Evolutionary conservation across 305 asterid genomes (phyloP).

Genomic region (Plantago lanceolata): DNA sequence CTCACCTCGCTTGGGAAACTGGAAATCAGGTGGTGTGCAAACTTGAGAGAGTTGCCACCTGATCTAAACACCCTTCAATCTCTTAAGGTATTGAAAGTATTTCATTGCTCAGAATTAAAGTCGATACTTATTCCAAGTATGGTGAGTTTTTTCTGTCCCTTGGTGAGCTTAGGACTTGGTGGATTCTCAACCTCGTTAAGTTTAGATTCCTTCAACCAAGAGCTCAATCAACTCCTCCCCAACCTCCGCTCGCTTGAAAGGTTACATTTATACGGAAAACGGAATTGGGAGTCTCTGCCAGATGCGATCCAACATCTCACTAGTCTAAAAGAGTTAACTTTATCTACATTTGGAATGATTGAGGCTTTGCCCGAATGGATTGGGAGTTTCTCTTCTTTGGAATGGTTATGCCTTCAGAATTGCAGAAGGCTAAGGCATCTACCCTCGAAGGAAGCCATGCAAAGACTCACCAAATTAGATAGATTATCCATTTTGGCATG

Average conservation of each 20-base stretch:
- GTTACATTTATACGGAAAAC: background rate
- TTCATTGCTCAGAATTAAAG: background rate
- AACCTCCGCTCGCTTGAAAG: background rate
- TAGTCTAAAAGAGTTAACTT: background rate
- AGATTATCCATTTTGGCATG: background rate
- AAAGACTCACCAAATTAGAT: background rate
- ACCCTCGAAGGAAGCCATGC: background rate
- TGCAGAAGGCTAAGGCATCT: background rate
- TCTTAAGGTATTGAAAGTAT: background rate
- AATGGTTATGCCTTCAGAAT: too few species aligned
- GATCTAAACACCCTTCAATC: background rate
- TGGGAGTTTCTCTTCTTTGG: background rate
- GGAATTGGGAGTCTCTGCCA: slow-evolving; percentile 22
- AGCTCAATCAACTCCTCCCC: slow-evolving; percentile 6
- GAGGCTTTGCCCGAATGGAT: background rate
- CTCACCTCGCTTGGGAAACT: background rate
- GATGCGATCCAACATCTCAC: slow-evolving; percentile 16
- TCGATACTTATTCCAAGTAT: background rate
- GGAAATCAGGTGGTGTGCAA: background rate
- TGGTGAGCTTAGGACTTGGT: slow-evolving; percentile 10
- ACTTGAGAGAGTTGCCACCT: background rate
- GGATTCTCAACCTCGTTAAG: slow-evolving; percentile 7
- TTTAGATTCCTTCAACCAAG: background rate
- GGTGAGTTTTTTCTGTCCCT: too few species aligned
- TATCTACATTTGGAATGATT: background rate